Evolutionary conservation across 2,329 filamentous ascomycete genomes (phyloP), one percentile per base, ranked within the genome.

Genomic region (Xylaria multiplex): DNA sequence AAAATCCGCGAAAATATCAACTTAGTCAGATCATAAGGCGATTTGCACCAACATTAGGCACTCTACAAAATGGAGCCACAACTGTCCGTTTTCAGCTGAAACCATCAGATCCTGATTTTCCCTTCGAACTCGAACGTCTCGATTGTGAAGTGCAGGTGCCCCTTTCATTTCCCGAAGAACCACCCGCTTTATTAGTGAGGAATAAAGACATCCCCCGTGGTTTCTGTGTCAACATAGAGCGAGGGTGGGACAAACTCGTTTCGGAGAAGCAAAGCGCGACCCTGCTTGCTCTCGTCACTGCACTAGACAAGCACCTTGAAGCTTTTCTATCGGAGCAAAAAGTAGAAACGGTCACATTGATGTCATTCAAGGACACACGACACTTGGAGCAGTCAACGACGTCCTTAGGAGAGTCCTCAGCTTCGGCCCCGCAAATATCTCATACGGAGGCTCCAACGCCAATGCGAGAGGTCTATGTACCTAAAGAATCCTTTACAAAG

Each of bases 31-130:
- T 95, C 67, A 84, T 87, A 72, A 86, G 87, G 69, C 86, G 92
- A 40, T 95, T 88, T 77, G 82, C 80, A 1, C 81, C 85, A 6
- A 80, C 78, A 55, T 81, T 85, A 66, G 78, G 79, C 11, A 79
- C 74, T 14, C 73, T 81, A 2, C 74, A 77, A 6, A 78, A 84
- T 66, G 83, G 85, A 55, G 82, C 82, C 2, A 87, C 86, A 0
- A 83, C 85, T 16, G 78, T 94, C 45, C 79, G 82, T 9, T 92
- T 95, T 77, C 86, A 83, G 58, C 79, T 96, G 67, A 80, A 79
- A 13, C 92, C 92, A 5, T 93, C 92, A 6, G 92, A 96, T 75
- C 92, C 92, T 0, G 92, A 96, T 74, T 95, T 96, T 73, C 91
- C 92, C 0, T 95, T 92, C 77, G 91, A 93, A 67, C 81, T 95